phyloP scores from a whole-genome alignment of 768 basidiomycete genomes.

The Leccinum rimulosum region DNA sequence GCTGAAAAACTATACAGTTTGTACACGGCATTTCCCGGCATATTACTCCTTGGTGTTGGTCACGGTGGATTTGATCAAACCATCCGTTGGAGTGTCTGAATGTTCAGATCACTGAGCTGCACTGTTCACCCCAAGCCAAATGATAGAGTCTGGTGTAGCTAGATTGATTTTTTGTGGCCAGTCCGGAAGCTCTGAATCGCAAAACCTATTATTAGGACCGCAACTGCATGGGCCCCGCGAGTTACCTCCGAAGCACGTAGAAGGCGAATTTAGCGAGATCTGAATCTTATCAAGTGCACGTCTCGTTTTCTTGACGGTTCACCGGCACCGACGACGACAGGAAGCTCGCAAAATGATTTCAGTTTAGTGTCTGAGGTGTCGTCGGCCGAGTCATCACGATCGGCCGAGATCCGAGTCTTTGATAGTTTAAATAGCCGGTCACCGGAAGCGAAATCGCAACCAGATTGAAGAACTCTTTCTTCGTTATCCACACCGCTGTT shows the following conservation, averaged over 20 bases:
- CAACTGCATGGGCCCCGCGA: background rate
- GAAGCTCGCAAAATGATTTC: background rate
- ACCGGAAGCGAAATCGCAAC: background rate
- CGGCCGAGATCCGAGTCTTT: conserved; percentile 10
- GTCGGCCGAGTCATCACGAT: conserved; percentile 14
- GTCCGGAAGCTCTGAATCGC: background rate
- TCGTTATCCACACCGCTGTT: conserved; percentile 1
- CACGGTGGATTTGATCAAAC: background rate
- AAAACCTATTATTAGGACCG: background rate
- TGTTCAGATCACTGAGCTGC: background rate
- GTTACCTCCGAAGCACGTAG: background rate
- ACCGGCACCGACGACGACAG: background rate
- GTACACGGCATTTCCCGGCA: conserved; percentile 21
- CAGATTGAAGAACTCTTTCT: background rate
- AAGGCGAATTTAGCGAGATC: background rate
- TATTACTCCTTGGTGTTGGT: background rate
- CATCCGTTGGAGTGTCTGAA: background rate
- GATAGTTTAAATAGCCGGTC: conserved; percentile 2
- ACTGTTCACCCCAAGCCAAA: background rate
- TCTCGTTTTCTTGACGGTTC: background rate
- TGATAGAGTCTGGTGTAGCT: background rate
- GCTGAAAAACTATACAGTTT: conserved; percentile 36
- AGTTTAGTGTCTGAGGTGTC: background rate
- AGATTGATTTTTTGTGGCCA: background rate
- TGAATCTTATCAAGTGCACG: background rate